Evolutionary conservation across 208 protist species (phyloP).

Genomic region (Leishmania amazonensis): DNA sequence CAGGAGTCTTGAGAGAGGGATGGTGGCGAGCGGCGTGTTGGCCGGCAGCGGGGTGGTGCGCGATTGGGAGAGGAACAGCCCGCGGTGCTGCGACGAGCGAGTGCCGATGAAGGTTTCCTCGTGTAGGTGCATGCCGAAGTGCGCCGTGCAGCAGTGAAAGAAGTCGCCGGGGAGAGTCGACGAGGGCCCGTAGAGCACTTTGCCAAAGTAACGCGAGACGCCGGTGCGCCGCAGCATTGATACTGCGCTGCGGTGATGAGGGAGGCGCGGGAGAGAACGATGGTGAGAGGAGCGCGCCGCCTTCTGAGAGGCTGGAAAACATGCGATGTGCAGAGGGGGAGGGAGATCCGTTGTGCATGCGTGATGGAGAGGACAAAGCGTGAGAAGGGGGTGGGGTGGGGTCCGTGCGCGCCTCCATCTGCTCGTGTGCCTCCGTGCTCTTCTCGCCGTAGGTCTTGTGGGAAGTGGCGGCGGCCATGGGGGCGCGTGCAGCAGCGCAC

Average conservation of each 20-base stretch:
- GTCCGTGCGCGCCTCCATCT: not conserved
- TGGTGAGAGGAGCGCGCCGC: not conserved
- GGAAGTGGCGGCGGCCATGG: not conserved
- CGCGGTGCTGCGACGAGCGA: conserved; percentile 80
- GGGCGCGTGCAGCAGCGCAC: not conserved
- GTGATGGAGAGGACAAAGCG: not conserved
- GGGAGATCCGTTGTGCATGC: not conserved
- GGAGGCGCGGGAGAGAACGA: not conserved
- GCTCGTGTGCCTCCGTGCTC: not conserved
- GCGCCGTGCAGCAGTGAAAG: conserved; percentile 50
- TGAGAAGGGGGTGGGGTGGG: not conserved
- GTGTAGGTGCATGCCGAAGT: conserved; percentile 76
- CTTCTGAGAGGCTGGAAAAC: not conserved
- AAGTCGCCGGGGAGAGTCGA: conserved; percentile 83
- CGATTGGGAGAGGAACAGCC: conserved; percentile 62
- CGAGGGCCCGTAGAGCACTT: conserved; percentile 66
- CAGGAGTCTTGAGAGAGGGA: conserved; percentile 73
- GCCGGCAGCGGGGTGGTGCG: conserved; percentile 41
- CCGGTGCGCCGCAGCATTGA: conserved; percentile 42
- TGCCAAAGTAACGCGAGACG: conserved; percentile 44
- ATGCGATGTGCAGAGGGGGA: not conserved
- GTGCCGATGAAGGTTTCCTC: conserved; percentile 82
- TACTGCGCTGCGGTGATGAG: not conserved
- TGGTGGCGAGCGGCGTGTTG: conserved; percentile 82
- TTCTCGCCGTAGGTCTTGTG: not conserved